phyloP scores from a whole-genome alignment of 495 filamentous ascomycete species.

The Aspergillus egyptiacus region DNA sequence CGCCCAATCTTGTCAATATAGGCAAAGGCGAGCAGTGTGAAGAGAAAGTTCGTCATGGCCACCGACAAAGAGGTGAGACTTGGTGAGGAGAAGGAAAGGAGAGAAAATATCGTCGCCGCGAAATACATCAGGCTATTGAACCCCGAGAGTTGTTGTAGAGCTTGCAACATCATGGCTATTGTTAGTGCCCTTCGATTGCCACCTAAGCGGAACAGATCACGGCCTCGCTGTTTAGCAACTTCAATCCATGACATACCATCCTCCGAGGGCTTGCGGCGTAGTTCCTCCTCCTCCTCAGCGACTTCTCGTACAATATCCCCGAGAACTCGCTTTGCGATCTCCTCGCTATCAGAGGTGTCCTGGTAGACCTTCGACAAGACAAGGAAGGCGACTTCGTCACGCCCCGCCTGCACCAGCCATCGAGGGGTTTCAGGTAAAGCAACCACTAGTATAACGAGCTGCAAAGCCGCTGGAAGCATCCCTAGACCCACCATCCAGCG shows the following conservation, averaged over 20 bases:
- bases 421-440: conserved; percentile 80
- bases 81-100: conserved; percentile 72
- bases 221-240: conserved; percentile 36
- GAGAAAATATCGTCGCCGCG: conserved; percentile 80
- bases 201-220: conserved; percentile 51
- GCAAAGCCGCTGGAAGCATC: conserved; percentile 66
- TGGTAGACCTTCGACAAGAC: conserved; percentile 64
- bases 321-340: conserved; percentile 50
- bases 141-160: conserved; percentile 82
- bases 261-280: conserved; percentile 17
- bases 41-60: conserved; percentile 75
- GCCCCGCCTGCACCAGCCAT: conserved; percentile 70
- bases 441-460: conserved; percentile 53
- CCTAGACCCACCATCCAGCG: conserved; percentile 88
- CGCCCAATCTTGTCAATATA: conserved; percentile 78
- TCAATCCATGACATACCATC: conserved; percentile 25
- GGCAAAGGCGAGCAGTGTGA: conserved; percentile 70
- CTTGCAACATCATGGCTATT: conserved; percentile 82
- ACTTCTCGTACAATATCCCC: conserved; percentile 65
- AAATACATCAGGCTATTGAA: conserved; percentile 97
- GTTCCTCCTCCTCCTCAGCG: conserved; percentile 53
- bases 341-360: conserved; percentile 34
- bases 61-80: conserved; percentile 77
- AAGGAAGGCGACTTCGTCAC: conserved; percentile 49
- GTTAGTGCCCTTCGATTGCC: conserved; percentile 72